Evolutionary conservation across 2,329 filamentous ascomycete species (phyloP).

Genomic region (Laburnicola sp.): DNA sequence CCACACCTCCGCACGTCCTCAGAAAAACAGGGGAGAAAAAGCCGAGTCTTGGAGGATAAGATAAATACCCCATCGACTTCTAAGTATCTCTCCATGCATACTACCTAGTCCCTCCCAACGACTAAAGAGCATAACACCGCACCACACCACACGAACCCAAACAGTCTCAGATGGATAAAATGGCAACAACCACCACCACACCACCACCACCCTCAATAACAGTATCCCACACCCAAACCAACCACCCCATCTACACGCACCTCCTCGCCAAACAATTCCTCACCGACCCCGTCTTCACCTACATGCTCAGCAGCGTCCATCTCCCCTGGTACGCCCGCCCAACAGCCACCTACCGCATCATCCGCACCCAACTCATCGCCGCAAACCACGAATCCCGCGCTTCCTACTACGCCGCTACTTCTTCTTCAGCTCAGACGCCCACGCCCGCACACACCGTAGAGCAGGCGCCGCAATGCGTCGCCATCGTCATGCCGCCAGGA

Average conservation of each 20-base stretch:
- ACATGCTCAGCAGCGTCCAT: conserved; percentile 1
- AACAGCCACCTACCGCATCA: neutral
- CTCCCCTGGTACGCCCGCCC: neutral
- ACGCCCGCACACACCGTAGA: conserved; percentile 1
- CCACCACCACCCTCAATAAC: too few relatives aligned
- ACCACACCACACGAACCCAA: too few relatives aligned
- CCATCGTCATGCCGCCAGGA: conserved; percentile 8
- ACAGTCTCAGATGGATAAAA: too few relatives aligned
- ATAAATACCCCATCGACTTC: too few relatives aligned
- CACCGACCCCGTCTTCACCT: conserved; percentile 8
- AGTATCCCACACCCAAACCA: neutral
- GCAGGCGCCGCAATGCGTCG: conserved; percentile 1
- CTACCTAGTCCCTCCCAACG: too few relatives aligned
- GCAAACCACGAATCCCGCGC: neutral
- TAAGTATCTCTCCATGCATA: too few relatives aligned
- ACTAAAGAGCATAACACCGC: too few relatives aligned
- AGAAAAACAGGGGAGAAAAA: too few relatives aligned
- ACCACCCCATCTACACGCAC: neutral
- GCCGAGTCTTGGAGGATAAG: too few relatives aligned
- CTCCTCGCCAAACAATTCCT: conserved; percentile 5
- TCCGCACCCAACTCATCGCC: neutral
- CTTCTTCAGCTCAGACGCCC: neutral
- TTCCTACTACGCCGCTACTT: neutral
- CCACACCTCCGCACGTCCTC: too few relatives aligned
- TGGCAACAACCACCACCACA: too few relatives aligned